phyloP scores from a whole-genome alignment of 495 filamentous ascomycete genomes.

The Hyaloscypha bicolor region DNA sequence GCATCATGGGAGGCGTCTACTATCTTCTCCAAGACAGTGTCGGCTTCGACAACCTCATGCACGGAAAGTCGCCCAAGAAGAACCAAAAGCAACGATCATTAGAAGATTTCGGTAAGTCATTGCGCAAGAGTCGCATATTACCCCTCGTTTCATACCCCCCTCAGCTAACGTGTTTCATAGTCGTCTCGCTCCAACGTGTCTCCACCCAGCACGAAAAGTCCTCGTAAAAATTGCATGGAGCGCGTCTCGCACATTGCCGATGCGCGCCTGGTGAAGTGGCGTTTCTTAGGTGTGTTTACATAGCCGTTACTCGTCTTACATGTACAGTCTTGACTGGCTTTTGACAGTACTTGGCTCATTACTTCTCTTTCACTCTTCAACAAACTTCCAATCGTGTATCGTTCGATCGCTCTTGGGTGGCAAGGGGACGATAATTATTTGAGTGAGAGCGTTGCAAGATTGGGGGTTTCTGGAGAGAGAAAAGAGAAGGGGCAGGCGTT shows the following conservation, averaged over 20 bases:
- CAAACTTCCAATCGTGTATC: not conserved
- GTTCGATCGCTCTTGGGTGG: not conserved
- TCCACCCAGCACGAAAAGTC: conserved; percentile 83
- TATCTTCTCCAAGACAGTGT: conserved; percentile 75
- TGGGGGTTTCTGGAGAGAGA: not conserved
- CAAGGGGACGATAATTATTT: not conserved
- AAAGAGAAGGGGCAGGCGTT: not conserved
- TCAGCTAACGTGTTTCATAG: conserved; percentile 44
- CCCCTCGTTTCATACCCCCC: conserved; percentile 1
- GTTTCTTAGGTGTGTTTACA: conserved; percentile 1
- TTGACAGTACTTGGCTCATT: not conserved
- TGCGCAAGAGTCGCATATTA: not conserved
- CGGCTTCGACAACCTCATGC: conserved; percentile 89
- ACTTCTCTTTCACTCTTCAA: not conserved
- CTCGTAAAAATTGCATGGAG: conserved; percentile 43
- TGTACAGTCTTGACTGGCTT: conserved; percentile 9
- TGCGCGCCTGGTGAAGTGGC: conserved; percentile 1
- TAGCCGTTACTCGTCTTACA: not conserved
- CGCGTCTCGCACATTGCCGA: not conserved
- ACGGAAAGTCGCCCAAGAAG: conserved; percentile 79
- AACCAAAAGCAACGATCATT: conserved; percentile 72
- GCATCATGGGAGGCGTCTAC: conserved; percentile 65
- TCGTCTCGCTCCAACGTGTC: conserved; percentile 82
- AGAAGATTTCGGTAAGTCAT: conserved; percentile 81
- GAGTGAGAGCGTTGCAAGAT: not conserved